Base-by-base conservation (phyloP, 768 basidiomycete species). In the Pleurotus salmoneostramineus region DNA sequence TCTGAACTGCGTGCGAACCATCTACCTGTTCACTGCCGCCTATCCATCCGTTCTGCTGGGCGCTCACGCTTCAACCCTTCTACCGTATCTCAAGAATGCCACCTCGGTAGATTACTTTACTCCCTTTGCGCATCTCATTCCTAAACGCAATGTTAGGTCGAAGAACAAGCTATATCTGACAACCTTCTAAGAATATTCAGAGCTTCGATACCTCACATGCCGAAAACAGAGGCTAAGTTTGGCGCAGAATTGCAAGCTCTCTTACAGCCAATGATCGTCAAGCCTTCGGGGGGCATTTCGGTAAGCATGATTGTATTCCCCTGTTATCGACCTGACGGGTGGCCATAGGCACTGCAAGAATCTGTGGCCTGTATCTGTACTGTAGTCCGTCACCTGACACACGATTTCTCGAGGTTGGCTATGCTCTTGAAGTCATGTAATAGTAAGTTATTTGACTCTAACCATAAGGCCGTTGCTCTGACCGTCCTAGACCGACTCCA, bases 351-450 rank as follows among this genome's bases (percentile, higher is more conserved):
- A 17, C 71, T 98, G 34, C 93, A 95, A 74, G 97, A 98, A 71
- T 85, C 86, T 10, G 90, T 98, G 11, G 93, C 93, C 0, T 98
- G 95, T 62, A 87, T 96, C 75, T 96, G 95, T 67, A 82, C 84
- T 0, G 89, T 91, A 1, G 88, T 95, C 1, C 85, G 87, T 51
- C 74, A 91, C 62, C 78, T 98, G 14, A 98, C 97, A 0, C 90
- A 92, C 59, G 94, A 98, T 63, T 96, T 88, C 64, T 73, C 73
- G 12, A 82, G 86, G 36, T 77, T 98, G 14, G 82, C 94, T 27
- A 87, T 84, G 35, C 77, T 98, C 3, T 68, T 98, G 61, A 89
- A 89, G 63, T 93, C 92, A 0, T 95, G 93, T 71, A 91, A 94
- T 64, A 78, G 93, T 91, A 60, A 48, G 40, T 50, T 1, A 52